A percentile compares a stretch with the other conserved stretches of the same genome.
Evolutionary conservation across 176 grass and related monocot species (phyloP).

Genomic region (Raddia guianensis): DNA sequence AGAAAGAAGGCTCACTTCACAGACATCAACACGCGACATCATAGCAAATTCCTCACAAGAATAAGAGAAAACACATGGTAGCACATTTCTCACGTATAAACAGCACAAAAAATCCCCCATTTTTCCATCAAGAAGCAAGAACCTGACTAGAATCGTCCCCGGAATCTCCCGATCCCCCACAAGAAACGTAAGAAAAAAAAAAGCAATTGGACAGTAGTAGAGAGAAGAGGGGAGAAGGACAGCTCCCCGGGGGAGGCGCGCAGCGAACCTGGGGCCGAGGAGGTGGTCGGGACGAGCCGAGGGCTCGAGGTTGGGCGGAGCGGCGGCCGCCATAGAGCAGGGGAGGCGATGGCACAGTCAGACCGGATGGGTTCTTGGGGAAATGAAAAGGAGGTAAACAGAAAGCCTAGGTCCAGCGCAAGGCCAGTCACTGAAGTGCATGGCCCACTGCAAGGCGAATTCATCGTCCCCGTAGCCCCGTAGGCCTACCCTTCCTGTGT

Average conservation of each 20-base stretch:
- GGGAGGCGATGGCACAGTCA: neutral
- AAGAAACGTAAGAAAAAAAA: neutral
- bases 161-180: neutral
- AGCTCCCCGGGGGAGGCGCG: neutral
- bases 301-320: neutral
- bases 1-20: neutral
- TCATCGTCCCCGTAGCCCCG: too few species aligned
- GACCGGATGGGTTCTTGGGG: too few species aligned
- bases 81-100: neutral
- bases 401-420: too few species aligned
- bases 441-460: too few species aligned
- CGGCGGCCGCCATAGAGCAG: constrained; percentile 25
- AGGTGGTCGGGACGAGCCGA: neutral
- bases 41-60: constrained; percentile 3
- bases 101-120: neutral
- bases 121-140: neutral
- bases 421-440: too few species aligned
- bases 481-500: too few species aligned
- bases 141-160: neutral
- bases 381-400: too few species aligned
- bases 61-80: neutral
- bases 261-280: constrained; percentile 22
- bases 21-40: neutral
- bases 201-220: neutral
- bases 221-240: neutral